These are phyloP conservation scores for Berberis thunbergii DNA, from an alignment of 164 flowering plant species.

Conservation along the genomic window DNA sequence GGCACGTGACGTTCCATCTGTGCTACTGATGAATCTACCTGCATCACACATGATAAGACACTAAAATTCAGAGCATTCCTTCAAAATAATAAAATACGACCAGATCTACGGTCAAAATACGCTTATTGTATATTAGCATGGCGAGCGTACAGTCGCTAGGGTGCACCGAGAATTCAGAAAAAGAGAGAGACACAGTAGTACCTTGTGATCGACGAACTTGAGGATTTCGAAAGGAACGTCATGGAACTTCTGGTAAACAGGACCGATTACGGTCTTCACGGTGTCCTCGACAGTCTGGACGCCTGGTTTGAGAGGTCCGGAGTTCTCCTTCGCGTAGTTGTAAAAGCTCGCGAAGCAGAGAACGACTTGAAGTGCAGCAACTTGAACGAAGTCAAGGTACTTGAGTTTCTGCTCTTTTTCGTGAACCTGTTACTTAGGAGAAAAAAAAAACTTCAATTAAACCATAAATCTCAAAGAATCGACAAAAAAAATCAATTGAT, in stretches of 20 bases:
- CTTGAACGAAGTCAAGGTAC: conserved; percentile 59
- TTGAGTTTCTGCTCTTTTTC: conserved; percentile 39
- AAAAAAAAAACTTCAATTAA: neutral
- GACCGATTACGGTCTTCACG: conserved; percentile 61
- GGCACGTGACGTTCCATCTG: conserved; percentile 59
- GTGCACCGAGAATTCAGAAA: neutral
- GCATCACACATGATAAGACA: conserved; percentile 9
- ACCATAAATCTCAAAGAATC: neutral
- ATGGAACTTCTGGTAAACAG: conserved; percentile 57
- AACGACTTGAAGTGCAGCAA: conserved; percentile 34
- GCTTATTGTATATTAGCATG: no score
- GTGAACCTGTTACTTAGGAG: conserved; percentile 11
- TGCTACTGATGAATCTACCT: conserved; percentile 63
- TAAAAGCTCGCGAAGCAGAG: conserved; percentile 40
- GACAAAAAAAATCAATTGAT: neutral
- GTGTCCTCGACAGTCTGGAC: conserved; percentile 64
- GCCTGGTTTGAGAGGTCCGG: conserved; percentile 65
- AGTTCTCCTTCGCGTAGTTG: conserved; percentile 58
- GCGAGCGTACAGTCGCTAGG: neutral
- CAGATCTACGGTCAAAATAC: no score
- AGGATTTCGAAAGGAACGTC: conserved; percentile 63
- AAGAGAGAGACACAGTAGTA: conserved; percentile 1
- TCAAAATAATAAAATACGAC: no score
- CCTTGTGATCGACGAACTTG: conserved; percentile 68
- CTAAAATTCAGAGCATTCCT: no score